phyloP scores from a whole-genome alignment of 768 basidiomycete genomes.

The Leucosporidium creatinivorum region DNA sequence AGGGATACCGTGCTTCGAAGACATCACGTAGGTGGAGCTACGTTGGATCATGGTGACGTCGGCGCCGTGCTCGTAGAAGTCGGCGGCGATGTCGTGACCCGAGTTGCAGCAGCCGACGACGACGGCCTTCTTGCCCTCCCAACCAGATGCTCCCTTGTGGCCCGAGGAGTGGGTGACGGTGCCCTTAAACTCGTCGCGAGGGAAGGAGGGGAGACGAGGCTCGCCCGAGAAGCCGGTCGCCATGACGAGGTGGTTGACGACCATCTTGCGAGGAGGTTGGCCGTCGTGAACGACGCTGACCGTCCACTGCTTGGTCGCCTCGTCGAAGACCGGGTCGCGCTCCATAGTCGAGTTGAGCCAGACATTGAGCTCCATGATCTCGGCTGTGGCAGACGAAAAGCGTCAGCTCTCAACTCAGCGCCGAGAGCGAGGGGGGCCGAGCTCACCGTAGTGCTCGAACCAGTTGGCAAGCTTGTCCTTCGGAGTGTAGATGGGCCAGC shows the following conservation, averaged over 20 bases:
- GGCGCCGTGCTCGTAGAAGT: conserved; percentile 42
- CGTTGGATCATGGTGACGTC: conserved; percentile 49
- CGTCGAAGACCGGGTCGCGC: conserved; percentile 30
- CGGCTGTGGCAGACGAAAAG: conserved; percentile 14
- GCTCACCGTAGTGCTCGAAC: conserved; percentile 34
- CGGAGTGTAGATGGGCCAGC: conserved; percentile 42
- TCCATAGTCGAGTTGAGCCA: conserved; percentile 32
- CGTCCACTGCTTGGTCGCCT: conserved; percentile 29
- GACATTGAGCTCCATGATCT: conserved; percentile 35
- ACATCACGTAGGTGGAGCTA: conserved; percentile 47
- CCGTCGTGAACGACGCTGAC: conserved; percentile 19
- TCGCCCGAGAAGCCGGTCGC: conserved; percentile 37
- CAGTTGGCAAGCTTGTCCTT: conserved; percentile 39
- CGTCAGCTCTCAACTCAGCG: background rate
- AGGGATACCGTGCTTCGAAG: conserved; percentile 31
- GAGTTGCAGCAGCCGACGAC: conserved; percentile 64
- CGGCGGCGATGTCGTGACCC: conserved; percentile 51
- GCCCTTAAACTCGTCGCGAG: conserved; percentile 57
- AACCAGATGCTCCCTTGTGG: conserved; percentile 52
- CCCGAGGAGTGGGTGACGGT: conserved; percentile 55
- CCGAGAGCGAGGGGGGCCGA: background rate
- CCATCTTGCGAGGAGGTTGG: conserved; percentile 20
- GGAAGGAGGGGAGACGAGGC: conserved; percentile 29
- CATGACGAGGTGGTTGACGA: conserved; percentile 9
- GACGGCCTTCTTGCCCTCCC: conserved; percentile 61